phyloP scores from a whole-genome alignment of 1,139 yeast species.

The Geotrichum klebahnii region DNA sequence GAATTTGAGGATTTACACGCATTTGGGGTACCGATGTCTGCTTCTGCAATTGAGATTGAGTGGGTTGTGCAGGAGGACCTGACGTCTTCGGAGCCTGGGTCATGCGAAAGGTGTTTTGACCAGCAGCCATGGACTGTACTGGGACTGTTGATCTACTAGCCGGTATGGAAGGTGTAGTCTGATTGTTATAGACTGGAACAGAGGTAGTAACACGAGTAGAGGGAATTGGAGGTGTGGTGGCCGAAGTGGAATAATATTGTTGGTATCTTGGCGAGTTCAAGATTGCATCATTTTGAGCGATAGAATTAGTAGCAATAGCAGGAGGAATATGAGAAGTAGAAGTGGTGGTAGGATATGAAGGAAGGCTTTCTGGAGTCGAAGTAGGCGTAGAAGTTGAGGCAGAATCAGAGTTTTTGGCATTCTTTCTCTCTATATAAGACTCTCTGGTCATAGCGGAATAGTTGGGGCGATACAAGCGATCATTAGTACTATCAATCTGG shows the following conservation, averaged over 20 bases:
- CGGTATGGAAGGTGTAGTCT: not conserved
- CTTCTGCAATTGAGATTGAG: slow-evolving; percentile 18
- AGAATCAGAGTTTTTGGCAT: slow-evolving; percentile 26
- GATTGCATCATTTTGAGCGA: slow-evolving; percentile 13
- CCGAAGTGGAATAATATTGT: slow-evolving; percentile 4
- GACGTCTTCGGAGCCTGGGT: slow-evolving; percentile 17
- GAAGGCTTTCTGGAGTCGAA: not conserved
- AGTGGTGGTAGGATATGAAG: not conserved
- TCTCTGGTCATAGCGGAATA: slow-evolving; percentile 27
- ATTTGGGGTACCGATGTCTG: slow-evolving; percentile 29
- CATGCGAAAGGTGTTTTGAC: slow-evolving; percentile 30
- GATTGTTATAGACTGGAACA: not conserved
- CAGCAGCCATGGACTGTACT: slow-evolving; percentile 30
- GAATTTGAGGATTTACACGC: slow-evolving; percentile 27
- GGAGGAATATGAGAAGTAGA: not conserved
- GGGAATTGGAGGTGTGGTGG: slow-evolving; percentile 9
- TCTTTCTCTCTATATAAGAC: slow-evolving; percentile 13
- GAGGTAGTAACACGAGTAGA: slow-evolving; percentile 7
- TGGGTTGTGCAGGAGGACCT: slow-evolving; percentile 17
- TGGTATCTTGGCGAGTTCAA: slow-evolving; percentile 12
- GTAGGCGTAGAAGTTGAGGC: slow-evolving; percentile 15
- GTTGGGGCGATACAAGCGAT: slow-evolving; percentile 25
- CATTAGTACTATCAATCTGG: slow-evolving; percentile 36
- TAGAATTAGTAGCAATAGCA: slow-evolving; percentile 10
- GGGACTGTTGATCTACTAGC: slow-evolving; percentile 3